phyloP scores from a whole-genome alignment of 1,284 basidiomycete species.

The Waitea zeae region DNA sequence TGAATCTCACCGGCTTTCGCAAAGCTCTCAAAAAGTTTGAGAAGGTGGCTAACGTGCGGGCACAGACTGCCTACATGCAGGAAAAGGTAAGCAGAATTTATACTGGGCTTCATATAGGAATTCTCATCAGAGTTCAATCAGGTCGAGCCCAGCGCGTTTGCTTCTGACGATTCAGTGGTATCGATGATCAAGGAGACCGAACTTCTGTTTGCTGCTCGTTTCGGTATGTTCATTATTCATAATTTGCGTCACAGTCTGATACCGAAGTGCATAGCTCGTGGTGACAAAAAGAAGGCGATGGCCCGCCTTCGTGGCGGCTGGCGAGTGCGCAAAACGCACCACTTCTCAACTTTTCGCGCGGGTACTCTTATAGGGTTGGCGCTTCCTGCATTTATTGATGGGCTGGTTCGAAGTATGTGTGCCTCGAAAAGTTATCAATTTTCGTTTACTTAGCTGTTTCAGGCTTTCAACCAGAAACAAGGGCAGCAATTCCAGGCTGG shows the following conservation, averaged over 20 bases:
- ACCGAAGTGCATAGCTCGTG: conserved; percentile 35
- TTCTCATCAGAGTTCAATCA: too few species aligned
- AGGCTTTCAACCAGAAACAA: conserved; percentile 43
- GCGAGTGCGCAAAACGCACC: conserved; percentile 46
- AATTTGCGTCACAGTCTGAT: background rate
- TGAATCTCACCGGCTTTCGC: conserved; percentile 82
- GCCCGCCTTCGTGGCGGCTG: conserved; percentile 41
- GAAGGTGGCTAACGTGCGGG: conserved; percentile 57
- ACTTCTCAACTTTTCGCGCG: conserved; percentile 60
- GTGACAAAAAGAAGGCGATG: conserved; percentile 70
- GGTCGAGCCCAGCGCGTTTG: conserved; percentile 47
- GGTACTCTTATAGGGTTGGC: conserved; percentile 68
- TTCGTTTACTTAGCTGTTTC: conserved; percentile 1
- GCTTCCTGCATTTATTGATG: conserved; percentile 58
- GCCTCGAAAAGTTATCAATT: too few species aligned
- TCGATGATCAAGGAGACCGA: conserved; percentile 62
- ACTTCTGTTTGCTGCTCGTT: conserved; percentile 51
- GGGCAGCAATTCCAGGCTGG: conserved; percentile 50
- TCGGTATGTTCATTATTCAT: conserved; percentile 31
- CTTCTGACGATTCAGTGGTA: conserved; percentile 43
- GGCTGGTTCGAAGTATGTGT: conserved; percentile 47
- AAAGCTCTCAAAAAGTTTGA: conserved; percentile 93
- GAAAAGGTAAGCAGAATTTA: conserved; percentile 33
- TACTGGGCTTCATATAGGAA: too few species aligned
- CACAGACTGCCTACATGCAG: conserved; percentile 56